phyloP scores from a whole-genome alignment of 2,329 filamentous ascomycete species.

The Fonsecaea erecta region DNA sequence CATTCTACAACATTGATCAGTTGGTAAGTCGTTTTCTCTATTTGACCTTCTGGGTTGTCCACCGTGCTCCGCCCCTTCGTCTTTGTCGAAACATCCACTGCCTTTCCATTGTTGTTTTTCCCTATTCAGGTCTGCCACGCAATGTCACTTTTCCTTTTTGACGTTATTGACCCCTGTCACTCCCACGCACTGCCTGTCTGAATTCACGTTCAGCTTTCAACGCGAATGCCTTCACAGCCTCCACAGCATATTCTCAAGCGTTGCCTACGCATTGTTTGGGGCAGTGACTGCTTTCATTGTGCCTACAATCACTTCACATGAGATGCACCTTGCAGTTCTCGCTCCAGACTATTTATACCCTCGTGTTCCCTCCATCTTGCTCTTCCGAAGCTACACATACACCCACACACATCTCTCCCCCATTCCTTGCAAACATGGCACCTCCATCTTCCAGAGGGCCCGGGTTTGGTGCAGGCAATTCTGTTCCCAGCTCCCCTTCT shows the following conservation, averaged over 20 bases:
- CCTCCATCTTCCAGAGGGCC: conserved; percentile 7
- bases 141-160: neutral
- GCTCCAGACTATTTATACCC: conserved; percentile 15
- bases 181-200: neutral
- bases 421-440: conserved; percentile 1
- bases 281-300: conserved; percentile 10
- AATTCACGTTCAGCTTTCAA: neutral
- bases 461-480: neutral
- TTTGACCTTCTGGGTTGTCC: conserved; percentile 4
- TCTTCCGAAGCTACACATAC: neutral
- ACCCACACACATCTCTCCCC: neutral
- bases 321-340: conserved; percentile 1
- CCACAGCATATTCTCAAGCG: neutral
- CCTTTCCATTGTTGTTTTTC: neutral
- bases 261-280: neutral
- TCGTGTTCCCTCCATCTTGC: neutral
- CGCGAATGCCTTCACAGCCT: neutral
- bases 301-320: neutral
- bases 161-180: neutral
- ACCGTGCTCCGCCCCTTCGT: neutral
- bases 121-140: neutral
- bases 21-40: conserved; percentile 32
- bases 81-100: too few relatives aligned
- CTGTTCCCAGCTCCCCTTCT: neutral
- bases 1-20: conserved; percentile 37